These are phyloP conservation scores for Rhodomyrtus psidioides DNA, from an alignment of 441 rosid genomes.

Conservation along the genomic window DNA sequence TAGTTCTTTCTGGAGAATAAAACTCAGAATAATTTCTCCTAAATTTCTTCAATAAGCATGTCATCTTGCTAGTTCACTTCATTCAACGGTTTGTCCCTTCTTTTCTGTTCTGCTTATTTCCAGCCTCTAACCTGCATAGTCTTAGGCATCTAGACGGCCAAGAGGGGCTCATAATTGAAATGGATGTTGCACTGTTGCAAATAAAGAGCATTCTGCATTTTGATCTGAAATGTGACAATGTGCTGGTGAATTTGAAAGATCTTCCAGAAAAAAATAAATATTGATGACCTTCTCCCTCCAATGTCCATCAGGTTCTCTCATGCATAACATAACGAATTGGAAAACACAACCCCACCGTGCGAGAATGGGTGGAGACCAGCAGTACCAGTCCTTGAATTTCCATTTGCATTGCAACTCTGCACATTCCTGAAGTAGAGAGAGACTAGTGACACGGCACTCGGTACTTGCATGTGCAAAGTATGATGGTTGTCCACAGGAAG, in stretches of 20 bases:
- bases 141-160: conserved; percentile 39
- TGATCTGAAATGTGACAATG: conserved; percentile 59
- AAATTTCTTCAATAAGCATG: conserved; percentile 14
- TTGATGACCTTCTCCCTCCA: neutral
- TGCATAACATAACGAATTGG: neutral
- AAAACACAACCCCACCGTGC: neutral
- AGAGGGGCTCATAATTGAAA: conserved; percentile 50
- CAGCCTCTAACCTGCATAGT: neutral
- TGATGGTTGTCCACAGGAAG: neutral
- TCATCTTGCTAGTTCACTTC: neutral
- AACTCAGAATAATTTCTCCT: too few relatives aligned
- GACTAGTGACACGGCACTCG: neutral
- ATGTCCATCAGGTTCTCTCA: neutral
- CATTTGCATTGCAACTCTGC: neutral
- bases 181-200: conserved; percentile 69
- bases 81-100: neutral
- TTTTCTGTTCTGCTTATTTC: neutral
- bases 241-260: conserved; percentile 58
- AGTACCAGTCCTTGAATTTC: neutral
- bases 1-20: too few relatives aligned
- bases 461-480: neutral
- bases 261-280: conserved; percentile 13
- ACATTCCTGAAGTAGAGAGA: neutral
- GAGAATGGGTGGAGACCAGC: neutral
- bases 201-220: conserved; percentile 61